Conservation (phyloP, 805 yeast species). For the Kazachstania martiniae region DNA sequence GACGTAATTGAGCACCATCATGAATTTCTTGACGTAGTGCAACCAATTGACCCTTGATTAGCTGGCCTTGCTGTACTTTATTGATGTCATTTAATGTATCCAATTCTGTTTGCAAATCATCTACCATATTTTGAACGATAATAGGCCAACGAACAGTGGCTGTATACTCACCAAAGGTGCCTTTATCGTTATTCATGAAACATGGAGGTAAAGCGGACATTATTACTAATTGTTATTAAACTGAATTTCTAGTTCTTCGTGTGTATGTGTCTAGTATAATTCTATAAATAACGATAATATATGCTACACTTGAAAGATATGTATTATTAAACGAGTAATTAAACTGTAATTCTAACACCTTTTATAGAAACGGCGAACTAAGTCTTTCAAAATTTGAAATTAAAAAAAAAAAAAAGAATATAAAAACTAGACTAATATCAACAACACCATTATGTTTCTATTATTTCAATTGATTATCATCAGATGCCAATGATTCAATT, state of each 20-base stretch:
- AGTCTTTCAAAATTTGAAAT: no score
- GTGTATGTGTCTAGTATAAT: neutral
- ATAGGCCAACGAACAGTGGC: constrained; percentile 80
- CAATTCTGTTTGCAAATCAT: constrained; percentile 41
- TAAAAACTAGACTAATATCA: no score
- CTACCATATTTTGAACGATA: constrained; percentile 56
- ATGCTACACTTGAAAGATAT: no score
- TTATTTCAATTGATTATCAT: no score
- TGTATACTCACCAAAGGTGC: constrained; percentile 76
- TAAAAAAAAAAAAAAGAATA: no score
- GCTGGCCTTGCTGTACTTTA: constrained; percentile 35
- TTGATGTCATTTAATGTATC: constrained; percentile 18
- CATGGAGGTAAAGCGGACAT: constrained; percentile 20
- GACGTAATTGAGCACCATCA: constrained; percentile 32
- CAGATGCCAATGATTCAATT: no score
- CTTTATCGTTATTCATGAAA: constrained; percentile 55
- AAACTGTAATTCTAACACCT: no score
- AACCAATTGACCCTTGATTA: constrained; percentile 33
- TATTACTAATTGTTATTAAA: no score
- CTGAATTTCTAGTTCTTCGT: neutral
- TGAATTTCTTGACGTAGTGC: constrained; percentile 35
- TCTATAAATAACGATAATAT: no score
- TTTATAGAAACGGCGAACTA: no score
- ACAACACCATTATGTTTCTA: no score
- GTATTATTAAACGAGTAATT: no score